phyloP scores from a whole-genome alignment of 495 filamentous ascomycete species.

The Penicillium longicatenatum region DNA sequence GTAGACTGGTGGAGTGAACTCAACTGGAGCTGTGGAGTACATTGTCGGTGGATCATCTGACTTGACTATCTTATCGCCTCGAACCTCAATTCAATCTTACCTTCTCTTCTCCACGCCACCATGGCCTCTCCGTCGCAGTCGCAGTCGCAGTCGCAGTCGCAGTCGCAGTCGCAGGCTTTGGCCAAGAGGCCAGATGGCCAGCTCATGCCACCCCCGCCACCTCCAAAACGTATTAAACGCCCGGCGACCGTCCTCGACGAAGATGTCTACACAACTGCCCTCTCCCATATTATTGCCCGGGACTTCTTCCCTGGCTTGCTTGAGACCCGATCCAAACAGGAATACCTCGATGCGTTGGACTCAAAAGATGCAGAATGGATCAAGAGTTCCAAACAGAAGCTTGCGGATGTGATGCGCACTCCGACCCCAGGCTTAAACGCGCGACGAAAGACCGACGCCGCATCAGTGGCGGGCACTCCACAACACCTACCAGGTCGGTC shows the following conservation, averaged over 20 bases:
- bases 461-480: conserved; percentile 26
- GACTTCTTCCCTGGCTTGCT: conserved; percentile 95
- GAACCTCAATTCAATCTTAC: conserved; percentile 1
- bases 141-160: conserved; percentile 32
- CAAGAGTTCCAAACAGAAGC: conserved; percentile 67
- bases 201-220: conserved; percentile 90
- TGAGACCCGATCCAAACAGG: conserved; percentile 82
- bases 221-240: conserved; percentile 88
- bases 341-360: conserved; percentile 88
- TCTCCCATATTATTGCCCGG: conserved; percentile 93
- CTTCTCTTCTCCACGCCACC: neutral
- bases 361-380: conserved; percentile 87
- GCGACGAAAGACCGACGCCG: conserved; percentile 36
- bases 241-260: conserved; percentile 89
- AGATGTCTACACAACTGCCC: conserved; percentile 85
- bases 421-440: conserved; percentile 56
- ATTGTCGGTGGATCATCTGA: conserved; percentile 6
- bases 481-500: conserved; percentile 49
- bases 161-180: conserved; percentile 36
- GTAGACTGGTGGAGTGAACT: neutral
- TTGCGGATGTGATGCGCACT: conserved; percentile 77
- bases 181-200: conserved; percentile 58
- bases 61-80: conserved; percentile 11
- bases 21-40: neutral
- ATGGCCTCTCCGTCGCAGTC: conserved; percentile 8